Conservation (phyloP, 331 rosid species). For the Rhamnella rubrinervis region DNA sequence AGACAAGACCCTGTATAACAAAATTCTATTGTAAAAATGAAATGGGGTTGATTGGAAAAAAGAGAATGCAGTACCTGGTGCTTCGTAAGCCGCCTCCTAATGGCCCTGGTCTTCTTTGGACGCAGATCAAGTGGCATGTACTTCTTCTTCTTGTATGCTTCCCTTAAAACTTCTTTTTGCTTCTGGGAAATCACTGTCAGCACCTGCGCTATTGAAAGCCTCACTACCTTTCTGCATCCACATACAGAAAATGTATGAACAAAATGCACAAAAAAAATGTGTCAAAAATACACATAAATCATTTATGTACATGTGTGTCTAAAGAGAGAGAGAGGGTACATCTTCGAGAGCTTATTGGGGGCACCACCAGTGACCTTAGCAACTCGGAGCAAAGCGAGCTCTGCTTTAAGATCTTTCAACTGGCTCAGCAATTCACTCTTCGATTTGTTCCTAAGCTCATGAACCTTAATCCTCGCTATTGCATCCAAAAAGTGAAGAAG, state of each 20-base stretch:
- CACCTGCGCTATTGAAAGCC: conserved; percentile 80
- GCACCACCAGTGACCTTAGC: conserved; percentile 97
- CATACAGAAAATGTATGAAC: not conserved
- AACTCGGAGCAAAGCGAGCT: conserved; percentile 83
- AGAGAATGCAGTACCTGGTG: conserved; percentile 58
- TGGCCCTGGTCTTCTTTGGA: conserved; percentile 93
- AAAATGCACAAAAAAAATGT: not conserved
- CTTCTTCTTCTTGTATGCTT: conserved; percentile 83
- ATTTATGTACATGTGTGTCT: no score
- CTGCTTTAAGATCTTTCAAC: conserved; percentile 86
- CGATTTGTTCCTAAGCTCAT: conserved; percentile 66
- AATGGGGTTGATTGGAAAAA: not conserved
- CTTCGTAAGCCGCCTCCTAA: conserved; percentile 86
- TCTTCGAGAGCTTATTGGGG: conserved; percentile 89
- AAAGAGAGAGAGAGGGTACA: conserved; percentile 32
- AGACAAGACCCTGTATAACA: no score
- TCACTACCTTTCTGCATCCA: conserved; percentile 80
- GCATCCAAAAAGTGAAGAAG: not conserved
- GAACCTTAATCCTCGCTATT: conserved; percentile 83
- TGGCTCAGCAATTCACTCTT: conserved; percentile 64
- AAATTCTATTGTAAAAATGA: not conserved
- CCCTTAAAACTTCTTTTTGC: conserved; percentile 80
- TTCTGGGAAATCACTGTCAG: conserved; percentile 93
- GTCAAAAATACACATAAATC: not conserved
- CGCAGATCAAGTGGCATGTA: conserved; percentile 88